Conservation (phyloP, 768 basidiomycete genomes). For the Neoboletus brunneissimus region DNA sequence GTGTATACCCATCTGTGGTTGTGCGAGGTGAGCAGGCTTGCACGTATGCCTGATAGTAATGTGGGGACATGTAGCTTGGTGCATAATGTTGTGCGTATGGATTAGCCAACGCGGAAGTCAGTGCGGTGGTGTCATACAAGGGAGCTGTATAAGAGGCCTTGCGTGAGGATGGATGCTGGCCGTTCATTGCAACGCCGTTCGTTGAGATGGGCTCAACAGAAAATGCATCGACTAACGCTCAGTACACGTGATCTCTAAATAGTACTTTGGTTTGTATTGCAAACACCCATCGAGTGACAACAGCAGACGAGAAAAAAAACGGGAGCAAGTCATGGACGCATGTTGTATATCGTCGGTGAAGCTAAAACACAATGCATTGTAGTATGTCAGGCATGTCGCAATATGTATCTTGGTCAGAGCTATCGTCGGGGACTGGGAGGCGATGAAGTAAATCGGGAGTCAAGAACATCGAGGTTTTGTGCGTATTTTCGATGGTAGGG, state of each 20-base stretch:
- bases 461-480: slow-evolving; percentile 28
- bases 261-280: neutral
- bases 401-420: slow-evolving; percentile 26
- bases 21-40: slow-evolving; percentile 31
- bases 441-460: slow-evolving; percentile 20
- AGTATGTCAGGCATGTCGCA: slow-evolving; percentile 31
- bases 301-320: slow-evolving; percentile 2
- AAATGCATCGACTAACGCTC: neutral
- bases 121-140: slow-evolving; percentile 22
- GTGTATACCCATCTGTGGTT: slow-evolving; percentile 36
- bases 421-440: slow-evolving; percentile 16
- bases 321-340: slow-evolving; percentile 18
- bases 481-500: slow-evolving; percentile 24
- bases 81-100: slow-evolving; percentile 29
- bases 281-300: slow-evolving; percentile 1
- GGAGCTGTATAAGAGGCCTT: slow-evolving; percentile 13
- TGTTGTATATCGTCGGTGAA: slow-evolving; percentile 26
- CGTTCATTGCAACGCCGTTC: slow-evolving; percentile 6
- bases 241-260: slow-evolving; percentile 20
- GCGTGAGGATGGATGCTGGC: slow-evolving; percentile 11
- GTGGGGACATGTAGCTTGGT: slow-evolving; percentile 38
- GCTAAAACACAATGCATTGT: slow-evolving; percentile 33
- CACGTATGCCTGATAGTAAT: slow-evolving; percentile 56
- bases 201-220: neutral
- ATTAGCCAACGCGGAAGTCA: slow-evolving; percentile 28